Evolutionary conservation across 129 eudicot species (phyloP).

Genomic region (Sambucus nigra): DNA sequence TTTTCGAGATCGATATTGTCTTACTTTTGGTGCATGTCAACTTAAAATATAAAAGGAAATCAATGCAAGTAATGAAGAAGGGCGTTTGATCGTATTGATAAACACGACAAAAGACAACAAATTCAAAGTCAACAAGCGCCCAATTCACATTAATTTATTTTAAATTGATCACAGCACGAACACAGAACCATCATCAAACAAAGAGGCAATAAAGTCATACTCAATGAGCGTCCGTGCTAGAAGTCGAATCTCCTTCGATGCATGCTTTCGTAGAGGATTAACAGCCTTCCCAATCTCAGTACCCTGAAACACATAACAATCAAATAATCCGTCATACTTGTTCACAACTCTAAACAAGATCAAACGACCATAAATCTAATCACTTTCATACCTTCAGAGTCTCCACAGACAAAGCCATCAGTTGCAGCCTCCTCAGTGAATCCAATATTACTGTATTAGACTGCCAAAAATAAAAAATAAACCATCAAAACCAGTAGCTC

Average conservation of each 20-base stretch:
- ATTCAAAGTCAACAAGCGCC: background rate
- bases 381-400: slow-evolving; percentile 50
- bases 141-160: slow-evolving; percentile 1
- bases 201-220: slow-evolving; percentile 35
- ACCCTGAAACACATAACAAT: slow-evolving; percentile 37
- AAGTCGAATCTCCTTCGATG: slow-evolving; percentile 50
- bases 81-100: background rate
- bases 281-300: slow-evolving; percentile 88
- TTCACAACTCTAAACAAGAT: background rate
- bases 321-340: background rate
- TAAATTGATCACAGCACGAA: background rate
- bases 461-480: slow-evolving; percentile 24
- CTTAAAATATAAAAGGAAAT: background rate
- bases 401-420: slow-evolving; percentile 60
- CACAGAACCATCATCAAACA: background rate
- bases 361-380: background rate
- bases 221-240: slow-evolving; percentile 40
- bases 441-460: slow-evolving; percentile 43
- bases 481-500: slow-evolving; percentile 9
- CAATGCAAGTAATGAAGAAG: background rate
- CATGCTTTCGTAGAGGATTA: slow-evolving; percentile 51
- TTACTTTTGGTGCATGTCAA: slow-evolving; percentile 1
- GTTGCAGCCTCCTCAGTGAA: slow-evolving; percentile 66
- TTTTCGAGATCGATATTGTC: slow-evolving; percentile 2
- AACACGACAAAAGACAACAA: background rate